Conservation (phyloP, 495 filamentous ascomycete genomes). For the Podospora conica region DNA sequence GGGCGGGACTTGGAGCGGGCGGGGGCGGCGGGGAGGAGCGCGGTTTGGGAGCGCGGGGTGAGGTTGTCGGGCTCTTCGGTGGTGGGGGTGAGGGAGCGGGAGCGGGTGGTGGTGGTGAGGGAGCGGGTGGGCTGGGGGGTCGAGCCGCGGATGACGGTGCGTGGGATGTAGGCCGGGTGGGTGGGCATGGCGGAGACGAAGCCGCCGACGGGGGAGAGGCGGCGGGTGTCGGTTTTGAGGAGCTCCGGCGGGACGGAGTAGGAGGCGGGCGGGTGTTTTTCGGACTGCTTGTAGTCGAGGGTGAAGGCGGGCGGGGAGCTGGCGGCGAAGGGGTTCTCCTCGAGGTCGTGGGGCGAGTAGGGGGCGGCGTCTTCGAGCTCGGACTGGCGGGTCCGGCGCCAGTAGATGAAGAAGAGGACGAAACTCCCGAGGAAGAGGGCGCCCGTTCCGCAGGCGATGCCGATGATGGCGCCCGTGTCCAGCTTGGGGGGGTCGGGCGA, state of each 20-base stretch:
- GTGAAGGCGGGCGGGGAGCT: neutral
- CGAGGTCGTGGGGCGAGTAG: conserved; percentile 18
- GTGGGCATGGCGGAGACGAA: conserved; percentile 34
- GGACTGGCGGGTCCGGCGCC: conserved; percentile 31
- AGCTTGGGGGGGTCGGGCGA: conserved; percentile 13
- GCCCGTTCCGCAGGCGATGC: conserved; percentile 36
- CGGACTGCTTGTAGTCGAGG: neutral
- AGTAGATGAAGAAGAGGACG: conserved; percentile 38
- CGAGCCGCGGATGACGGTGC: conserved; percentile 27
- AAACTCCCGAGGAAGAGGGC: conserved; percentile 34
- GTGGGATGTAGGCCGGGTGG: conserved; percentile 44
- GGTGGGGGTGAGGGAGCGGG: conserved; percentile 14
- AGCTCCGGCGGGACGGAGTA: neutral
- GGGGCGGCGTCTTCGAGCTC: conserved; percentile 20
- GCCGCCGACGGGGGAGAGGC: conserved; percentile 12
- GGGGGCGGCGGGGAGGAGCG: neutral
- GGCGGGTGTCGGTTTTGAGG: neutral
- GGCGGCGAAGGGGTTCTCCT: conserved; percentile 8
- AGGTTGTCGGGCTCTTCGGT: conserved; percentile 15
- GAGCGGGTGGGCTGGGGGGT: conserved; percentile 6
- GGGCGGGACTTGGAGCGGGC: conserved; percentile 1
- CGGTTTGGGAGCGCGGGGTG: neutral
- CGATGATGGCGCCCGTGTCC: conserved; percentile 41
- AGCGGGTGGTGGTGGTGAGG: conserved; percentile 16
- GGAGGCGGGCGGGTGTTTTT: neutral